Conservation (phyloP, 306 rosid genomes). For the Argentina anserina region DNA sequence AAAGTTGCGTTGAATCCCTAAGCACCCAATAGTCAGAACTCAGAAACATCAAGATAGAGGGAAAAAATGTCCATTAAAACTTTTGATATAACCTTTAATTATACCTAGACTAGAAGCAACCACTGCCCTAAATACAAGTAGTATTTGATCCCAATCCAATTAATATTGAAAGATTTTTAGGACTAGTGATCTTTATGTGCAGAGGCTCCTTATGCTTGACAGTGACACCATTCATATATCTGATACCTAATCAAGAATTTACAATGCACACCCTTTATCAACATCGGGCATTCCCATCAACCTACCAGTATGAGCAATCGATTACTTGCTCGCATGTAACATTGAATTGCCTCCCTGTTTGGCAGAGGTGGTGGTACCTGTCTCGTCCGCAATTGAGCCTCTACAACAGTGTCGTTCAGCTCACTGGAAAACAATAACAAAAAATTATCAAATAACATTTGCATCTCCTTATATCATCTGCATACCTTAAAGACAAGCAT, state of each 20-base stretch:
- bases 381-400: constrained; percentile 43
- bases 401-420: constrained; percentile 78
- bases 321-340: constrained; percentile 57
- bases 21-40: constrained; percentile 26
- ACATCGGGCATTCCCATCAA: constrained; percentile 11
- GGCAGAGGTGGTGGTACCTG: constrained; percentile 63
- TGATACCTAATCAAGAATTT: background rate
- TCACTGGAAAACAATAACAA: constrained; percentile 51
- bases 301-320: constrained; percentile 88
- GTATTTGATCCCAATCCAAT: background rate
- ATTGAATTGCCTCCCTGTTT: constrained; percentile 43
- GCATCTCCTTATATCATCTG: background rate
- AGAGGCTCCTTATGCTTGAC: background rate
- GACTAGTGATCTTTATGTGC: background rate
- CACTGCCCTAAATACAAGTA: background rate
- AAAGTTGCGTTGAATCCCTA: constrained; percentile 92
- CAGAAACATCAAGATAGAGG: constrained; percentile 15
- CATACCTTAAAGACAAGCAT: background rate
- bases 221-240: constrained; percentile 4
- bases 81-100: background rate
- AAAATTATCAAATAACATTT: constrained; percentile 21
- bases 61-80: background rate
- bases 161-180: background rate
- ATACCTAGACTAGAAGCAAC: background rate
- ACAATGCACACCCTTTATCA: background rate